A percentile compares a stretch with the other conserved stretches of the same genome.
Conservation (phyloP, 2,329 filamentous ascomycete genomes). For the Monosporascus sp. region DNA sequence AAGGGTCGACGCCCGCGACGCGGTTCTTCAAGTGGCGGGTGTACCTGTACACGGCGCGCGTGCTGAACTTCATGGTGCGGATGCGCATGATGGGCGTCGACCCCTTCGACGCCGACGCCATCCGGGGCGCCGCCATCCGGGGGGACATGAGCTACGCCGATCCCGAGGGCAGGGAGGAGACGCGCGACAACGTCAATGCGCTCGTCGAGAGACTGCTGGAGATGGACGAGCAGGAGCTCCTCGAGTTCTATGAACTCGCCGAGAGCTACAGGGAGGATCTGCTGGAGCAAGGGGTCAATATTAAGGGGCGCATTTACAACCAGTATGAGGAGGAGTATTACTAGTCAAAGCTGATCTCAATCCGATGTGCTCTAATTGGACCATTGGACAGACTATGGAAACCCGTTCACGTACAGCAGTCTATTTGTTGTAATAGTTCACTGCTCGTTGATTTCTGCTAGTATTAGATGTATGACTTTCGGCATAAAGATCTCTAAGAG, state of each 20-base stretch:
- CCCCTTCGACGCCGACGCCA: background rate
- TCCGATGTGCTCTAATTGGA: background rate
- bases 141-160: background rate
- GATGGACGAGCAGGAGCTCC: background rate
- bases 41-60: background rate
- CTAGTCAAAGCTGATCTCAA: background rate
- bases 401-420: too few relatives aligned
- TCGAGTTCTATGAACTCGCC: background rate
- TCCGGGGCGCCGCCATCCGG: background rate
- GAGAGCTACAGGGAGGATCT: background rate
- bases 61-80: background rate
- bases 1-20: background rate
- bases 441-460: too few relatives aligned
- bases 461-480: too few relatives aligned
- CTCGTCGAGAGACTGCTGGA: background rate
- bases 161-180: background rate
- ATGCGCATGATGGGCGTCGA: background rate
- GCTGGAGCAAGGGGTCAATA: background rate
- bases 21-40: background rate
- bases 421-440: too few relatives aligned
- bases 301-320: background rate
- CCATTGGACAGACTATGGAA: too few relatives aligned
- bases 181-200: background rate
- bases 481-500: too few relatives aligned
- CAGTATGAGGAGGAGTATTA: background rate